phyloP scores from a whole-genome alignment of 805 yeast species.

The Yarrowia alimentaria region DNA sequence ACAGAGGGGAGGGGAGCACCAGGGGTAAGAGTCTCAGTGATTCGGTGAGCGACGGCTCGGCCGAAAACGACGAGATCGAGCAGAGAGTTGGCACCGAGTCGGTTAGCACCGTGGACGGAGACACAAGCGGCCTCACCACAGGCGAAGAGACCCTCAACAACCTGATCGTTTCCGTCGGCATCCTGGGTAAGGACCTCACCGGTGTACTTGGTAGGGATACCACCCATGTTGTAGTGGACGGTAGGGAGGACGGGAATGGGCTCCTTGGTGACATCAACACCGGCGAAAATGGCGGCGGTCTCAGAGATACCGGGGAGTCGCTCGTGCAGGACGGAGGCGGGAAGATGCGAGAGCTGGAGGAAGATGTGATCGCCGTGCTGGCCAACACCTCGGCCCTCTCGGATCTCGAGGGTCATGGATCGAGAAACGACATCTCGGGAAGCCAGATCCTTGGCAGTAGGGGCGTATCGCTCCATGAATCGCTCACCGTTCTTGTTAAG shows the following conservation, averaged over 20 bases:
- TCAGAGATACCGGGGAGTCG: conserved; percentile 99
- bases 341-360: conserved; percentile 91
- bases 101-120: conserved; percentile 98
- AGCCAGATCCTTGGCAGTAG: conserved; percentile 97
- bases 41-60: conserved; percentile 94
- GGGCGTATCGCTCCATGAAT: conserved; percentile 99
- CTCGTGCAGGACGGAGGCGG: conserved; percentile 86
- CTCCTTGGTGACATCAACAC: conserved; percentile 98
- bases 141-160: conserved; percentile 90
- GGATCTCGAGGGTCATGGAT: conserved; percentile 97
- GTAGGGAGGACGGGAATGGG: conserved; percentile 98
- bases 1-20: conserved; percentile 81
- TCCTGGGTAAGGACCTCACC: conserved; percentile 89
- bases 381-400: conserved; percentile 99
- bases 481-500: conserved; percentile 97
- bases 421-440: conserved; percentile 98
- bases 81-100: conserved; percentile 97
- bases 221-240: conserved; percentile 99
- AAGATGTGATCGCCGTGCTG: conserved; percentile 91
- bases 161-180: conserved; percentile 82
- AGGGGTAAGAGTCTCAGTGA: conserved; percentile 80
- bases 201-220: conserved; percentile 96
- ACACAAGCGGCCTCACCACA: conserved; percentile 99
- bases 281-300: conserved; percentile 97
- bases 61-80: conserved; percentile 97